Conservation (phyloP, 805 yeast species). For the Yamadazyma takamatsuzukensis region DNA sequence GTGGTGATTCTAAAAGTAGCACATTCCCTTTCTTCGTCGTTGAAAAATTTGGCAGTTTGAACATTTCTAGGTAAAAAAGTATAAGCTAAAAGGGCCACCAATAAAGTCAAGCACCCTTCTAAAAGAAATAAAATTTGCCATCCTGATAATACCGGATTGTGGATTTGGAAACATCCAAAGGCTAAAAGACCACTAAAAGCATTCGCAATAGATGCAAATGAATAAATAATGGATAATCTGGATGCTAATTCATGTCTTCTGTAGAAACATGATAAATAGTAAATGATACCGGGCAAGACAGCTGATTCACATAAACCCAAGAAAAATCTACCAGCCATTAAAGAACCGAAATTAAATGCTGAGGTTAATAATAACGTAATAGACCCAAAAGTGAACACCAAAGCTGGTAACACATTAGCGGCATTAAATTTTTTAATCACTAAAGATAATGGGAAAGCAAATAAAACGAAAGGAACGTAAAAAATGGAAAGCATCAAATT, state of each 20-base stretch:
- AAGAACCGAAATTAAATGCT: conserved; percentile 36
- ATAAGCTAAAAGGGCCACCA: conserved; percentile 28
- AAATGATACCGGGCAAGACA: conserved; percentile 37
- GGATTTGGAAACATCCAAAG: conserved; percentile 36
- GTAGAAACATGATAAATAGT: conserved; percentile 34
- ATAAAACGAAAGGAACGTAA: conserved; percentile 43
- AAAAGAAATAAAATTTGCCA: conserved; percentile 48
- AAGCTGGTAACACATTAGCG: conserved; percentile 40
- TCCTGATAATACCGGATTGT: conserved; percentile 32
- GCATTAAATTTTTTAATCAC: conserved; percentile 41
- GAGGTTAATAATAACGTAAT: conserved; percentile 32
- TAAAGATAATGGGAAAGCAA: conserved; percentile 41
- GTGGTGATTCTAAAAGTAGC: conserved; percentile 37
- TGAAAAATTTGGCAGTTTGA: conserved; percentile 31
- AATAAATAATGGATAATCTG: conserved; percentile 32
- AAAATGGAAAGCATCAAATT: conserved; percentile 44
- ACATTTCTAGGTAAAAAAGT: conserved; percentile 36
- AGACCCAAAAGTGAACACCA: conserved; percentile 44
- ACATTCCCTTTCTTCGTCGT: conserved; percentile 37
- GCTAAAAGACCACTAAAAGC: conserved; percentile 38
- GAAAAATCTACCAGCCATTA: conserved; percentile 34
- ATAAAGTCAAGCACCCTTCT: conserved; percentile 41
- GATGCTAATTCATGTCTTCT: conserved; percentile 35
- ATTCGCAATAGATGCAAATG: conserved; percentile 31
- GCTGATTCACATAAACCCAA: conserved; percentile 36